Conservation (phyloP, 495 filamentous ascomycete genomes). For the Cercophora scortea region DNA sequence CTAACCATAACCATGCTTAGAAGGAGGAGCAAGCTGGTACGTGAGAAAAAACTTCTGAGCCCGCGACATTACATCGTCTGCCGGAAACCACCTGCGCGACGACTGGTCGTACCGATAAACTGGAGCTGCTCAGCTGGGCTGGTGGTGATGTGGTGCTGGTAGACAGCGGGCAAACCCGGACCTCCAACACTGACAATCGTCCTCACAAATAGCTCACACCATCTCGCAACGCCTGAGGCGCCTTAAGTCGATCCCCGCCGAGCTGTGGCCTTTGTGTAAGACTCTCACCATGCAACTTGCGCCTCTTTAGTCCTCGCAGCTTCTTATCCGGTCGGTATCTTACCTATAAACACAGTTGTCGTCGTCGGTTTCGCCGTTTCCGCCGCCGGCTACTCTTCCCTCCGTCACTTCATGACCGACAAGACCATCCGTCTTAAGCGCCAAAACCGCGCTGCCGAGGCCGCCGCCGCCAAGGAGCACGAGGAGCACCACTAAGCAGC, state of each 20-base stretch:
- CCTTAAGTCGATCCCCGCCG: slow-evolving; percentile 80
- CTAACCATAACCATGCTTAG: slow-evolving; percentile 40
- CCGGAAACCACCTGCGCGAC: neutral
- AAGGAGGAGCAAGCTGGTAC: slow-evolving; percentile 81
- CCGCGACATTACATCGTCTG: neutral
- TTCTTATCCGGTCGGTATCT: neutral
- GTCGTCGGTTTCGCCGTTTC: slow-evolving; percentile 62
- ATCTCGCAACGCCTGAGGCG: slow-evolving; percentile 90
- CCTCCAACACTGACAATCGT: slow-evolving; percentile 15
- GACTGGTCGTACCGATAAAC: neutral
- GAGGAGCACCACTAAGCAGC: slow-evolving; percentile 24
- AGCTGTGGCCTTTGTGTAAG: slow-evolving; percentile 92
- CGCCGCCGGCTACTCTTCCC: slow-evolving; percentile 72
- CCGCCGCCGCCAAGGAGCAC: slow-evolving; percentile 4
- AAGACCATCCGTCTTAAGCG: slow-evolving; percentile 79
- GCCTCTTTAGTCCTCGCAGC: neutral
- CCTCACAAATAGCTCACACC: slow-evolving; percentile 66
- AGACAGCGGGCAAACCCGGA: too few species aligned
- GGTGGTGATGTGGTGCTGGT: too few species aligned
- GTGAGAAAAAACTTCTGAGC: slow-evolving; percentile 29
- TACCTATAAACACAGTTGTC: slow-evolving; percentile 49
- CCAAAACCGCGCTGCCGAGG: slow-evolving; percentile 40
- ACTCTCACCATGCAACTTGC: slow-evolving; percentile 10
- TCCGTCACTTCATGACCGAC: slow-evolving; percentile 75
- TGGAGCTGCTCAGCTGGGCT: neutral